Percentiles rank a stretch among this genome's conserved stretches.
Conservation (phyloP, 805 yeast genomes). For the Metschnikowia kofuensis region DNA sequence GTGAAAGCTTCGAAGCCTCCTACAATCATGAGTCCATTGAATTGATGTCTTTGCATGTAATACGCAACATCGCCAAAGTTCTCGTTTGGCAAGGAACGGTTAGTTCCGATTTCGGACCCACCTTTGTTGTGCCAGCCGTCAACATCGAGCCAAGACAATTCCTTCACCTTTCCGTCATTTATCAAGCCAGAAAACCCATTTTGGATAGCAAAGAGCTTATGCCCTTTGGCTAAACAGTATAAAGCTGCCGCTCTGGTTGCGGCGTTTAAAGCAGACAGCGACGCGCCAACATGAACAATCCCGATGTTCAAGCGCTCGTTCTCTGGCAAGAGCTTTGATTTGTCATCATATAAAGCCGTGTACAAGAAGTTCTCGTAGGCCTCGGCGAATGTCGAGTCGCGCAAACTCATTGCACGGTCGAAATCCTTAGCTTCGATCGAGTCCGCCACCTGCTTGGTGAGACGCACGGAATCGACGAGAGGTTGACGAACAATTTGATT, state of each 20-base stretch:
- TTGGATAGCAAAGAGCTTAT: conserved; percentile 64
- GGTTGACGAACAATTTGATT: conserved; percentile 84
- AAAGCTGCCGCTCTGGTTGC: conserved; percentile 75
- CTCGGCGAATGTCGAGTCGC: conserved; percentile 88
- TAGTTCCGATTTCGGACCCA: conserved; percentile 82
- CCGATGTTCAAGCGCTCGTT: conserved; percentile 61
- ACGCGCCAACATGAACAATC: conserved; percentile 74
- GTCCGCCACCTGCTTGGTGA: conserved; percentile 85
- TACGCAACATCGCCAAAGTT: conserved; percentile 82
- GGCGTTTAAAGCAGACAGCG: conserved; percentile 75
- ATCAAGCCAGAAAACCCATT: conserved; percentile 75
- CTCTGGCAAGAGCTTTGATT: conserved; percentile 48
- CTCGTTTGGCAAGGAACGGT: conserved; percentile 42
- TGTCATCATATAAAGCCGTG: conserved; percentile 61
- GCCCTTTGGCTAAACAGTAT: conserved; percentile 74
- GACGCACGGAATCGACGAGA: conserved; percentile 82
- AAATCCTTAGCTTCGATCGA: conserved; percentile 81
- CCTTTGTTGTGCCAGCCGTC: conserved; percentile 73
- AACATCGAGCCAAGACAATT: conserved; percentile 65
- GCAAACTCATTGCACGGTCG: conserved; percentile 77
- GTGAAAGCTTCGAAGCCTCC: conserved; percentile 98
- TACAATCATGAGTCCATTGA: conserved; percentile 85
- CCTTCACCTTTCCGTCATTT: conserved; percentile 57
- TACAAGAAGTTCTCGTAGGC: conserved; percentile 43
- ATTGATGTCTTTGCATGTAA: conserved; percentile 81